These are phyloP conservation scores for Orbilia quercus DNA, from an alignment of 2,329 filamentous ascomycete species.

Conservation along the genomic window DNA sequence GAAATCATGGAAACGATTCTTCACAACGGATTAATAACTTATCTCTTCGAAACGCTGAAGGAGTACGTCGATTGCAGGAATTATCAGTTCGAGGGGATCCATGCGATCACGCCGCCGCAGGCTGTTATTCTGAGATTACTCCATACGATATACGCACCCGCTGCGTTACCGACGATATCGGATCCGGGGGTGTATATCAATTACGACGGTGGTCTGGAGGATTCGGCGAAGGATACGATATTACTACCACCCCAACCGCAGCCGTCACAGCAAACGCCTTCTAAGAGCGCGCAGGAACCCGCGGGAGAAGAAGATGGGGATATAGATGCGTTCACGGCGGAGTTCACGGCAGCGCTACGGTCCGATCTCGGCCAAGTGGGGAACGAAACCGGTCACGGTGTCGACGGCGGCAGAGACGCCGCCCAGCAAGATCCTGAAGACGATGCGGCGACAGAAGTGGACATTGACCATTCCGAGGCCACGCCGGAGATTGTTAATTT, in stretches of 20 bases:
- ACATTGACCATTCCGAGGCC: slow-evolving; percentile 52
- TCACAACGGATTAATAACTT: slow-evolving; percentile 60
- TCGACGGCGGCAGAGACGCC: neutral
- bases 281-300: neutral
- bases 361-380: slow-evolving; percentile 32
- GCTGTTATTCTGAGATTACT: slow-evolving; percentile 47
- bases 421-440: slow-evolving; percentile 19
- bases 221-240: slow-evolving; percentile 29
- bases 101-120: slow-evolving; percentile 51
- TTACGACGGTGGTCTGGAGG: slow-evolving; percentile 44
- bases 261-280: neutral
- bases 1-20: slow-evolving; percentile 60
- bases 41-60: slow-evolving; percentile 60
- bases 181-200: slow-evolving; percentile 52
- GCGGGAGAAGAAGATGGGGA: slow-evolving; percentile 25
- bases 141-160: slow-evolving; percentile 51
- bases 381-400: neutral
- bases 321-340: slow-evolving; percentile 47
- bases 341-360: slow-evolving; percentile 43
- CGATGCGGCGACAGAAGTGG: slow-evolving; percentile 52
- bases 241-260: slow-evolving; percentile 11
- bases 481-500: slow-evolving; percentile 54
- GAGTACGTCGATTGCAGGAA: slow-evolving; percentile 58
- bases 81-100: slow-evolving; percentile 52
- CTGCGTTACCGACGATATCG: slow-evolving; percentile 50